Conservation (phyloP, 2,329 filamentous ascomycete species). For the Neofusicoccum laricinum region DNA sequence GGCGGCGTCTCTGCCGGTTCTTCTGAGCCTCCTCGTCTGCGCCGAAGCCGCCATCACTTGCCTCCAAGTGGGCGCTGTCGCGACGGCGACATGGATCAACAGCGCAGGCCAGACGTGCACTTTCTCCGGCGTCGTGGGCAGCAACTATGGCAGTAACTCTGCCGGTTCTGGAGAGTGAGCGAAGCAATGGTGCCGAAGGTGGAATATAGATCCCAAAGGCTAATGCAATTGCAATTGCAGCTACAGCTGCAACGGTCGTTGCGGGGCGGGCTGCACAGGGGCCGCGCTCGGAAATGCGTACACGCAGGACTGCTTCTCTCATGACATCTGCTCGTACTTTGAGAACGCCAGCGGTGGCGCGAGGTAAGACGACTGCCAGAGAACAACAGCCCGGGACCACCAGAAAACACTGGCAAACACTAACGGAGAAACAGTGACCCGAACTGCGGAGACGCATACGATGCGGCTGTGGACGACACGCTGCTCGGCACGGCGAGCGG, state of each 20-base stretch:
- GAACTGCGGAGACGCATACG: conserved; percentile 48
- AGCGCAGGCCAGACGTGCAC: conserved; percentile 42
- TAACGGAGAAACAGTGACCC: conserved; percentile 36
- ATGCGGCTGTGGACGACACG: conserved; percentile 45
- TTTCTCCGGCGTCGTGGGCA: conserved; percentile 46
- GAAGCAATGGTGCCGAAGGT: neutral
- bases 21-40: neutral
- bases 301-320: conserved; percentile 51
- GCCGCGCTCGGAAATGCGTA: conserved; percentile 47
- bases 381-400: no score
- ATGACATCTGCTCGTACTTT: conserved; percentile 53
- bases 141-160: conserved; percentile 47
- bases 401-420: neutral
- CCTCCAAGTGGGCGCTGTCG: conserved; percentile 38
- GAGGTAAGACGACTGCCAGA: conserved; percentile 37
- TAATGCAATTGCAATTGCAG: conserved; percentile 25
- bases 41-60: conserved; percentile 36
- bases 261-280: conserved; percentile 47
- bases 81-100: conserved; percentile 49
- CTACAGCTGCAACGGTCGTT: conserved; percentile 51
- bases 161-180: conserved; percentile 46
- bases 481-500: conserved; percentile 31
- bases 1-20: neutral
- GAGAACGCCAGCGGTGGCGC: conserved; percentile 48
- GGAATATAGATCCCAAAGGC: neutral